Evolutionary conservation across 805 yeast species (phyloP).

Genomic region (Candida tibetensis): DNA sequence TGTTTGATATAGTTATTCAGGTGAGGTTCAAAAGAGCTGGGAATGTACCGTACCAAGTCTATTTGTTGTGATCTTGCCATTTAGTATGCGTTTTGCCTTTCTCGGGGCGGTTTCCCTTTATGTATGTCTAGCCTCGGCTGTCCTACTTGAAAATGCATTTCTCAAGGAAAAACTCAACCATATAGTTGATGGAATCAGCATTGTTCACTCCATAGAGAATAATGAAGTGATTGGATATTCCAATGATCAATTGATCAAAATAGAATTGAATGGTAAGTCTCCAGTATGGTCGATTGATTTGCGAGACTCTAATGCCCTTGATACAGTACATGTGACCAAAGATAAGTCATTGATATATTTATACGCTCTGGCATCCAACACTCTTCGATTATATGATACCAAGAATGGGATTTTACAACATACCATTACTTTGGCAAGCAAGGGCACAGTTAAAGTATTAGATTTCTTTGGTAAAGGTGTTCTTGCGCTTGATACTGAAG

Average conservation of each 20-base stretch:
- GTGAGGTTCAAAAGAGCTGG: no score
- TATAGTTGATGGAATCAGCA: slow-evolving; percentile 7
- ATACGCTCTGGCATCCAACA: slow-evolving; percentile 9
- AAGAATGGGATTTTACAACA: slow-evolving; percentile 13
- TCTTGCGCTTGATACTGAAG: slow-evolving; percentile 12
- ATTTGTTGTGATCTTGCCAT: neutral
- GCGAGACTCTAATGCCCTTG: slow-evolving; percentile 9
- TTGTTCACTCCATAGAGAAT: slow-evolving; percentile 14
- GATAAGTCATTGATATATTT: slow-evolving; percentile 12
- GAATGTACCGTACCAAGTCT: no score
- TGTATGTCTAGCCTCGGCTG: slow-evolving; percentile 11
- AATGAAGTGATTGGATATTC: slow-evolving; percentile 16
- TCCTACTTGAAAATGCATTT: slow-evolving; percentile 52
- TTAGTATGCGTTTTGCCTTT: slow-evolving; percentile 1
- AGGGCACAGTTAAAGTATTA: slow-evolving; percentile 6
- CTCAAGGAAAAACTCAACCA: slow-evolving; percentile 53
- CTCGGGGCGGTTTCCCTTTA: slow-evolving; percentile 1
- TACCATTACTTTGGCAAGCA: slow-evolving; percentile 7
- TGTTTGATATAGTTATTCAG: no score
- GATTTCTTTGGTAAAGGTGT: slow-evolving; percentile 14
- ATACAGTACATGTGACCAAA: slow-evolving; percentile 7
- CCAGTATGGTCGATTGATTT: slow-evolving; percentile 20
- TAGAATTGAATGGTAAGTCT: slow-evolving; percentile 4
- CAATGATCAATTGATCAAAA: slow-evolving; percentile 14
- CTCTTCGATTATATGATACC: slow-evolving; percentile 12